Base-by-base conservation (phyloP, 192 early-diverging fungal species). In the Backusella mclennaniae region DNA sequence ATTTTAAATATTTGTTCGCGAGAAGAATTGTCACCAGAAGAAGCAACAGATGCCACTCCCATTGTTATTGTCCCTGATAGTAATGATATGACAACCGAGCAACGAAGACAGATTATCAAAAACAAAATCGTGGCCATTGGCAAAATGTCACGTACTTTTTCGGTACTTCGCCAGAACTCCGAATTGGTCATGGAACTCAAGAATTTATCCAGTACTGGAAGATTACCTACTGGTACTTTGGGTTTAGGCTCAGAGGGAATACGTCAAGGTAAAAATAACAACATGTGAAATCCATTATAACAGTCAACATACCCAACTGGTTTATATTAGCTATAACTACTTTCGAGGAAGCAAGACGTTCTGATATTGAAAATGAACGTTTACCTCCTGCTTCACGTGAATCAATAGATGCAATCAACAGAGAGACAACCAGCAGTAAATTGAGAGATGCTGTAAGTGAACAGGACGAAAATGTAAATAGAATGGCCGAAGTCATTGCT, bases 1-100 rank as follows among this genome's bases (percentile, higher is more conserved):
- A 95, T 99, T 75, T 86, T 99, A 42, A 95, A 95, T 79, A 95
- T 96, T 52, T 98, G 96, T 85, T 95, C 89, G 83, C 95, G 96
- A 83, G 95, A 96, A 75, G 97, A 99, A 86, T 85, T 98, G 29
- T 85, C 82, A 69, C 88, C 89, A 72, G 90, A 90, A 53, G 89
- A 90, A 19, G 39, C 26, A 19, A 15, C 14, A n/a, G 41, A 42
- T 19, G 19, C 42, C 6, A 66, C 21, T 5, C 59, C 66, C 19
- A 39, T 59, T 38, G 69, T 46, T 17, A 21, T 69, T 33, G 79
- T 67, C 11, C 33, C 67, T 56, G 41, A 67, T 23, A 35, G 26
- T 11, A 44, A 14, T 23, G 68, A 77, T 6, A 76, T 79, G 29
- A 89, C 92, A 74, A 70, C 76, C 38, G 90, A 93, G 69, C 86